A percentile compares a stretch with the other conserved stretches of the same genome.
Conservation (phyloP, 2,329 filamentous ascomycete species). For the Drechmeria coniospora region DNA sequence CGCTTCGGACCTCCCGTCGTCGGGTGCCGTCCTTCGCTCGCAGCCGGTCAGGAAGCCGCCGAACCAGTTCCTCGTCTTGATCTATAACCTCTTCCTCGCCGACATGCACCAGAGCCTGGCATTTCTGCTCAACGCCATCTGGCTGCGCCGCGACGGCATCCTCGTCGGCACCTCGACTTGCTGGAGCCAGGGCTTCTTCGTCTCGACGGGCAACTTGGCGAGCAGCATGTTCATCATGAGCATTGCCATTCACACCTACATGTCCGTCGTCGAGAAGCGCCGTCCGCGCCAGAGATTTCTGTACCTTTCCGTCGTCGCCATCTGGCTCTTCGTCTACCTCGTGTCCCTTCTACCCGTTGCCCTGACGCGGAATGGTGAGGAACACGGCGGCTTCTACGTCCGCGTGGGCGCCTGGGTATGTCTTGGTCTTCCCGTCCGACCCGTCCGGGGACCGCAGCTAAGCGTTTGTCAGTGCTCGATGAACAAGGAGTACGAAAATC, state of each 20-base stretch:
- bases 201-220: constrained; percentile 50
- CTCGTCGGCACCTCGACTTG: constrained; percentile 38
- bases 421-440: constrained; percentile 2
- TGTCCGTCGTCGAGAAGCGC: constrained; percentile 41
- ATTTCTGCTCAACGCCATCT: constrained; percentile 47
- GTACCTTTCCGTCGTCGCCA: constrained; percentile 26
- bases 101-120: constrained; percentile 51
- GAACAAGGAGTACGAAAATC: constrained; percentile 32
- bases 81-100: constrained; percentile 53
- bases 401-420: constrained; percentile 47
- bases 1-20: too few relatives aligned
- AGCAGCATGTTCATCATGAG: constrained; percentile 51
- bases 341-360: constrained; percentile 37
- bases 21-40: constrained; percentile 6
- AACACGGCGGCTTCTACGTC: constrained; percentile 38
- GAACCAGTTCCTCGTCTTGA: constrained; percentile 55
- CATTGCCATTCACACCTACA: constrained; percentile 53
- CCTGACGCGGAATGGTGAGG: constrained; percentile 24
- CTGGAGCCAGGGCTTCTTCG: constrained; percentile 50
- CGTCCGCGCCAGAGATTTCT: constrained; percentile 34
- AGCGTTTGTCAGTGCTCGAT: constrained; percentile 56
- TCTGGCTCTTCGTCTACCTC: constrained; percentile 46
- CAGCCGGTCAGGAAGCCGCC: constrained; percentile 22
- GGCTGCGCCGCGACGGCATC: constrained; percentile 38
- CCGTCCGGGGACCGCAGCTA: not conserved